Base-by-base conservation (phyloP, 768 basidiomycete genomes). In the Kwoniella bestiolae region DNA sequence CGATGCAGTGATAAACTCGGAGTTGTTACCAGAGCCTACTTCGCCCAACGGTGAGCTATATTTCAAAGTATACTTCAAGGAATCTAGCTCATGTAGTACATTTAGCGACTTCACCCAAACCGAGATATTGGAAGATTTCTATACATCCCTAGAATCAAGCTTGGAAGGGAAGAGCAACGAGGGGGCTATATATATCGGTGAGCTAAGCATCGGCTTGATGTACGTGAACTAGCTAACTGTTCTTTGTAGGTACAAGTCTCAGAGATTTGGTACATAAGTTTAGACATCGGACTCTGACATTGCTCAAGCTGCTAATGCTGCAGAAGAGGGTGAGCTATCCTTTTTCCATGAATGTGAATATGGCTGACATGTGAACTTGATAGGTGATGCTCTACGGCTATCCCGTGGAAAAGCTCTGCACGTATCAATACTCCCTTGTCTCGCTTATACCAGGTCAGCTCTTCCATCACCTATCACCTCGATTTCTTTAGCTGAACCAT, bases 381-480 rank as follows among this genome's bases (percentile, higher is more conserved):
- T 51, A 95, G 93, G 90, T 98, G 64, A 90, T 98, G 89, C 94
- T 99, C 81, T 96, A 87, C 74, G 94, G 94, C 5, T 92, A 95
- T 76, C 95, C 95, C 0, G 95, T 98, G 2, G 96, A 99, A 81
- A 88, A 89, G 50, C 83, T 99, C 21, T 97, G 95, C 83, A 97
- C 94, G 26, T 97, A 92, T 77, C 96, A 99, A 79, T 99, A 99
- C 80, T 95, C 94, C 0, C 85, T 98, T n/a, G 86, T 96, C 51
- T 93, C 95, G 0, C 84, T 98, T 7, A 85, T 98, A 66, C 95
- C 95, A 9, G 91, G 92, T 91, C 56, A 51, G 85, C 75, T 6
- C 21, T 14, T 4, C 7, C 29, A 26, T 45, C 8, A n/a, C n/a
- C n/a, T n/a, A n/a, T n/a, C n/a, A n/a, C n/a, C 11, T 18, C 23